A percentile compares a stretch with the other conserved stretches of the same genome.
Evolutionary conservation across 345 rosid species (phyloP).

Genomic region (Citrus glauca): DNA sequence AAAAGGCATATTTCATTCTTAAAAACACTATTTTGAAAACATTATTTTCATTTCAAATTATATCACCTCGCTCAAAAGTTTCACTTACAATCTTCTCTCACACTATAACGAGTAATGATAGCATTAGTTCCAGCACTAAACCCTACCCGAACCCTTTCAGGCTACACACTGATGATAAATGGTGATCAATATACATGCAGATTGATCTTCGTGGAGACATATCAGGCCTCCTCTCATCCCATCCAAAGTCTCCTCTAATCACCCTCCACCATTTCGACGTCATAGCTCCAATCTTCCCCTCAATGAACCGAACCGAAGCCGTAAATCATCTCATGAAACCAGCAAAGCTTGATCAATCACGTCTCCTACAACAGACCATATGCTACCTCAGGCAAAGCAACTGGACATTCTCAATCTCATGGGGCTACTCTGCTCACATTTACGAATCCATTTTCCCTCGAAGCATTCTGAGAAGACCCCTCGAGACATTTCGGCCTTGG

Average conservation of each 20-base stretch:
- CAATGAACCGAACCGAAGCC: conserved; percentile 41
- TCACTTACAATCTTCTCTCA: background rate
- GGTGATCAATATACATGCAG: conserved; percentile 19
- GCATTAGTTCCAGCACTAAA: too few relatives aligned
- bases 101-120: too few relatives aligned
- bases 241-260: conserved; percentile 48
- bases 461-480: conserved; percentile 40
- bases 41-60: too few relatives aligned
- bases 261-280: conserved; percentile 63
- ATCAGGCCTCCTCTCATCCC: conserved; percentile 67
- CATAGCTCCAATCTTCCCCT: conserved; percentile 58
- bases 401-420: conserved; percentile 63
- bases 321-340: conserved; percentile 56
- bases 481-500: conserved; percentile 60
- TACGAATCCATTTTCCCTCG: conserved; percentile 52
- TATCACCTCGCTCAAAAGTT: too few relatives aligned
- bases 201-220: conserved; percentile 58
- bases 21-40: too few relatives aligned
- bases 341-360: conserved; percentile 45
- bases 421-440: conserved; percentile 63
- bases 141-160: too few relatives aligned
- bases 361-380: conserved; percentile 57
- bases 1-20: too few relatives aligned
- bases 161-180: too few relatives aligned
- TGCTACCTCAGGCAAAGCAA: conserved; percentile 49